Conservation (phyloP, 495 filamentous ascomycete genomes). For the Geoglossum glabrum region DNA sequence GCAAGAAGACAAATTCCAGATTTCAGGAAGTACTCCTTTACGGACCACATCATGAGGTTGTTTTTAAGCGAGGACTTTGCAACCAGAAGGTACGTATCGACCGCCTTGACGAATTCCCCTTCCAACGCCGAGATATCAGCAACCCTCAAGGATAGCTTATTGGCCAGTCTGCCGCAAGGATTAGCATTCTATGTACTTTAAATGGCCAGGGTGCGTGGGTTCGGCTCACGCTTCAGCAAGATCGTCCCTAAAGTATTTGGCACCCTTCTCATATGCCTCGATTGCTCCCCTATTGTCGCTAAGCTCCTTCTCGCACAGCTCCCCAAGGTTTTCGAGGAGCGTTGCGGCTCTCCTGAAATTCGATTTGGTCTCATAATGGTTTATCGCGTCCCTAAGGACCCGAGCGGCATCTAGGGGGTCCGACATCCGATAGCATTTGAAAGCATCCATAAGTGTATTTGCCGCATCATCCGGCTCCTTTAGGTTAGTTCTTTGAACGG, state of each 20-base stretch:
- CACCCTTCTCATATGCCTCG: slow-evolving; percentile 60
- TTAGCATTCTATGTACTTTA: neutral
- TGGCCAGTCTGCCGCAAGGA: slow-evolving; percentile 40
- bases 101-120: slow-evolving; percentile 55
- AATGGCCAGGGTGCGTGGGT: neutral
- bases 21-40: slow-evolving; percentile 88
- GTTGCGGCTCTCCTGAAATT: slow-evolving; percentile 78
- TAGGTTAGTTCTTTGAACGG: slow-evolving; percentile 51
- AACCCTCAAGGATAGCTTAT: slow-evolving; percentile 74
- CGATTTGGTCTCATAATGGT: slow-evolving; percentile 61
- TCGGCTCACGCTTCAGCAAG: slow-evolving; percentile 59
- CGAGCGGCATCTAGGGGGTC: slow-evolving; percentile 59
- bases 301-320: slow-evolving; percentile 61
- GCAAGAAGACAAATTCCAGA: slow-evolving; percentile 69
- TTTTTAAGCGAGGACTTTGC: slow-evolving; percentile 50
- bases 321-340: slow-evolving; percentile 67
- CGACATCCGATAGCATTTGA: slow-evolving; percentile 69
- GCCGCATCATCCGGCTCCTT: slow-evolving; percentile 81
- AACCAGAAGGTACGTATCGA: slow-evolving; percentile 64
- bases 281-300: slow-evolving; percentile 56
- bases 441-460: slow-evolving; percentile 57
- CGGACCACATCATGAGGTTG: slow-evolving; percentile 71
- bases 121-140: slow-evolving; percentile 71
- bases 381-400: slow-evolving; percentile 52
- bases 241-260: slow-evolving; percentile 70